phyloP scores from a whole-genome alignment of 2,329 filamentous ascomycete genomes.

The Lecanoromycetidae sp. region DNA sequence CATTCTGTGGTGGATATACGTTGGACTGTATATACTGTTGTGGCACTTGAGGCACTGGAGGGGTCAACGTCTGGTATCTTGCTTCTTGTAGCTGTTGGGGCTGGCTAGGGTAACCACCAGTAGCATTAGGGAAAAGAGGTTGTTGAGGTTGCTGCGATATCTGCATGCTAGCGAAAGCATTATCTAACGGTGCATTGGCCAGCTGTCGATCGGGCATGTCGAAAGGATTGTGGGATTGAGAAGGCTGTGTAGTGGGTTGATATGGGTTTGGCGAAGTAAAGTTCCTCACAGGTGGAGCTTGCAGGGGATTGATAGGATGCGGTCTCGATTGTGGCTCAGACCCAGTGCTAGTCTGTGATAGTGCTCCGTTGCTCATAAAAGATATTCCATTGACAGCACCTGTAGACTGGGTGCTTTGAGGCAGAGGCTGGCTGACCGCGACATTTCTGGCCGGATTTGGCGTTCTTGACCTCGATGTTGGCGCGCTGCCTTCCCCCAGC shows the following conservation, averaged over 20 bases:
- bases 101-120: conserved; percentile 46
- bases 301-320: conserved; percentile 9
- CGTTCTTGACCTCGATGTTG: conserved; percentile 36
- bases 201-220: conserved; percentile 33
- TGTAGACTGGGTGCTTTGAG: conserved; percentile 2
- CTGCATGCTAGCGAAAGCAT: conserved; percentile 65
- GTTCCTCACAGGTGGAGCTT: conserved; percentile 21
- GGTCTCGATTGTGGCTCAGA: conserved; percentile 3
- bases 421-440: conserved; percentile 16
- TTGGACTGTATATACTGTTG: conserved; percentile 26
- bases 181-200: conserved; percentile 38
- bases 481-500: conserved; percentile 55
- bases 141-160: conserved; percentile 46
- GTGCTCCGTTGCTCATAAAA: not conserved
- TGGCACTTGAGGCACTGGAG: conserved; percentile 28
- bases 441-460: conserved; percentile 9
- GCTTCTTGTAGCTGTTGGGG: conserved; percentile 30
- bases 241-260: conserved; percentile 24
- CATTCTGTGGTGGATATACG: conserved; percentile 28
- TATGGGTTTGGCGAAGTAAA: conserved; percentile 24
- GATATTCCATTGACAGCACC: conserved; percentile 8
- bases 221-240: conserved; percentile 57
- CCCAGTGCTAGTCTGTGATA: not conserved
- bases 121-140: conserved; percentile 63
- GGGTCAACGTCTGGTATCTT: conserved; percentile 32